Percentiles rank a stretch among this genome's conserved stretches.
Evolutionary conservation across 257 asterid genomes (phyloP).

Genomic region (Penstemon davidsonii): DNA sequence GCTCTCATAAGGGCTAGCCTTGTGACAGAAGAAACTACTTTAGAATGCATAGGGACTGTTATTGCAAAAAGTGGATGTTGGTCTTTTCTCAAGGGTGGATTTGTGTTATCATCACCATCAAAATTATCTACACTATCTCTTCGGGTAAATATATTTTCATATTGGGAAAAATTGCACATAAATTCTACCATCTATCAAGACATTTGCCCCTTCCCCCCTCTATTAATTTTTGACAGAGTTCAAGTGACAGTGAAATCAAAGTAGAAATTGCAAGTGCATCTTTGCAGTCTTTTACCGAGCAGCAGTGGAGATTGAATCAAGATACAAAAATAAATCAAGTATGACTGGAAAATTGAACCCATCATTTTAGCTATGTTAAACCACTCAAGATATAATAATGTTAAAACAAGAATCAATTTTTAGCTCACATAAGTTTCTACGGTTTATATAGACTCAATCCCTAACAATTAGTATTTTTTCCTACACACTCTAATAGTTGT

Average conservation of each 20-base stretch:
- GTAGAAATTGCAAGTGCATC: conserved; percentile 33
- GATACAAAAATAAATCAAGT: conserved; percentile 30
- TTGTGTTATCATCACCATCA: conserved; percentile 32
- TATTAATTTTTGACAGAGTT: conserved; percentile 20
- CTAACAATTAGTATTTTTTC: no score
- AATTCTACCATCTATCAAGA: no score
- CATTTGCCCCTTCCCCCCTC: not conserved
- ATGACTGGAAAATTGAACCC: not conserved
- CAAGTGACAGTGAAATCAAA: conserved; percentile 25
- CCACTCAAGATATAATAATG: not conserved
- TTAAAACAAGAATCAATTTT: no score
- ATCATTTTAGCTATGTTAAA: not conserved
- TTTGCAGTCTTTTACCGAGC: conserved; percentile 35
- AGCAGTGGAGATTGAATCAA: conserved; percentile 34
- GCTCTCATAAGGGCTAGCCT: conserved; percentile 37
- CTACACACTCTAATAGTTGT: no score
- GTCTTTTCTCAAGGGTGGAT: conserved; percentile 59
- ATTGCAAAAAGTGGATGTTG: conserved; percentile 48
- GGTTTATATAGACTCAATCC: no score
- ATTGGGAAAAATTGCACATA: no score
- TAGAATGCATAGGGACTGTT: conserved; percentile 45
- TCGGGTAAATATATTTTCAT: conserved; percentile 24
- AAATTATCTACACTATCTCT: conserved; percentile 33
- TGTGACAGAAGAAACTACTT: conserved; percentile 27
- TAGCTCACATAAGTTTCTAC: no score